These are phyloP conservation scores for Bipolaris cookei DNA, from an alignment of 2,329 filamentous ascomycete species.

Conservation along the genomic window DNA sequence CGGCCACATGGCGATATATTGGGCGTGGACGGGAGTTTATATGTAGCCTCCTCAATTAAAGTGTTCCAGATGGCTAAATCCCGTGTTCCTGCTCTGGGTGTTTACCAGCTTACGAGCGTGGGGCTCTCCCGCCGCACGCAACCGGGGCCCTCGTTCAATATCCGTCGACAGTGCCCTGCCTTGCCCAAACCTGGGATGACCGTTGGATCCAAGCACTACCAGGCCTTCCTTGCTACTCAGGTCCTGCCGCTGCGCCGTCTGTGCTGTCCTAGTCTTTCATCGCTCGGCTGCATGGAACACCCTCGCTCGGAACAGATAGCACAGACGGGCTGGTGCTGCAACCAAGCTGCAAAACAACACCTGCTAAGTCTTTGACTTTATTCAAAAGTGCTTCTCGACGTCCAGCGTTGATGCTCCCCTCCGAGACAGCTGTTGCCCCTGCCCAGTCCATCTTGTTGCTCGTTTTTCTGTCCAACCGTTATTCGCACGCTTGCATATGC, in stretches of 20 bases:
- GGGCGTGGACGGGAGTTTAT: constrained; percentile 37
- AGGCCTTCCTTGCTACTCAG: constrained; percentile 32
- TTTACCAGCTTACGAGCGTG: constrained; percentile 23
- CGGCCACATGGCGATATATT: constrained; percentile 26
- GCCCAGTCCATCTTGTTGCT: constrained; percentile 21
- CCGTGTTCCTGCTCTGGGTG: constrained; percentile 31
- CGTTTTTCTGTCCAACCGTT: constrained; percentile 17
- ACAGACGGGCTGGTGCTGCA: constrained; percentile 36
- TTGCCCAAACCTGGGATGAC: constrained; percentile 43
- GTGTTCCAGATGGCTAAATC: constrained; percentile 46
- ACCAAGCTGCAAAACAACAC: constrained; percentile 30
- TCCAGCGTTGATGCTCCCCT: constrained; percentile 31
- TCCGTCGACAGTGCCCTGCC: constrained; percentile 35
- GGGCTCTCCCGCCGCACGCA: constrained; percentile 35
- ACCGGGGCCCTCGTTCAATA: constrained; percentile 36
- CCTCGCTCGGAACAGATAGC: constrained; percentile 39
- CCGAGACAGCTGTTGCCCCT: constrained; percentile 25
- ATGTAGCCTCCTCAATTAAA: constrained; percentile 41
- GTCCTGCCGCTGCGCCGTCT: constrained; percentile 35
- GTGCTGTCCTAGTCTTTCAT: constrained; percentile 30
- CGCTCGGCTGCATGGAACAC: constrained; percentile 36
- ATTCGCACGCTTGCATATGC: constrained; percentile 19
- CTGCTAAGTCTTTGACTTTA: constrained; percentile 25
- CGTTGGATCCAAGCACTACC: constrained; percentile 40
- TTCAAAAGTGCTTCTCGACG: constrained; percentile 23